These are phyloP conservation scores for Mimosa pudica DNA, from an alignment of 306 rosid genomes.

Conservation along the genomic window DNA sequence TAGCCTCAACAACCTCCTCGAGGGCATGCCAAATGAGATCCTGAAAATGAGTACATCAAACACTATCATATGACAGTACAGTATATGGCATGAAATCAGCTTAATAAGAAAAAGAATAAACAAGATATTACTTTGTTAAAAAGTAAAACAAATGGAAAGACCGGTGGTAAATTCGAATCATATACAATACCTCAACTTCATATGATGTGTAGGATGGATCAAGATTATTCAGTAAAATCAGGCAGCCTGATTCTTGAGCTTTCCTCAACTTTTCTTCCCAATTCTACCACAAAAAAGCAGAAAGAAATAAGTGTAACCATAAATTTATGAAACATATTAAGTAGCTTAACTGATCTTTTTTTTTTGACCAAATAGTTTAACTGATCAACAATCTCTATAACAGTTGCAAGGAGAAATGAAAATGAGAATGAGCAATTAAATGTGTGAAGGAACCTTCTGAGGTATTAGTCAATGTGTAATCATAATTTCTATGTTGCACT, in stretches of 20 bases:
- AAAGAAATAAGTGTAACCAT: not conserved
- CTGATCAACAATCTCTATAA: not conserved
- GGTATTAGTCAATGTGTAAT: not conserved
- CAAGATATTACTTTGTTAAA: conserved; percentile 4
- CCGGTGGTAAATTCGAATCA: conserved; percentile 15
- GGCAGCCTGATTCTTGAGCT: conserved; percentile 50
- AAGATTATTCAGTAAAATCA: conserved; percentile 59
- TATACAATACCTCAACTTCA: conserved; percentile 57
- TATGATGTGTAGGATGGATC: conserved; percentile 59
- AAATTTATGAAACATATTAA: not conserved
- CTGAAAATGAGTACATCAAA: conserved; percentile 35
- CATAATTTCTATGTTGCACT: not conserved
- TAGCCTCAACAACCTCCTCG: conserved; percentile 50
- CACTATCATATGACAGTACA: conserved; percentile 4
- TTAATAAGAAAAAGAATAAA: not conserved
- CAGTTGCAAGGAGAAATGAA: conserved; percentile 4
- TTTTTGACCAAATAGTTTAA: too few species aligned
- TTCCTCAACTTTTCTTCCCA: conserved; percentile 52
- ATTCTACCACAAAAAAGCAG: conserved; percentile 38
- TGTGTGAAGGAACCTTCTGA: not conserved
- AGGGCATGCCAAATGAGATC: conserved; percentile 55
- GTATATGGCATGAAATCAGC: conserved; percentile 21
- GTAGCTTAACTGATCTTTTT: not conserved
- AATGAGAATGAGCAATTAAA: not conserved
- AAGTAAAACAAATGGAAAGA: conserved; percentile 2